These are phyloP conservation scores for Zangia roseola DNA, from an alignment of 768 basidiomycete genomes.

Conservation along the genomic window DNA sequence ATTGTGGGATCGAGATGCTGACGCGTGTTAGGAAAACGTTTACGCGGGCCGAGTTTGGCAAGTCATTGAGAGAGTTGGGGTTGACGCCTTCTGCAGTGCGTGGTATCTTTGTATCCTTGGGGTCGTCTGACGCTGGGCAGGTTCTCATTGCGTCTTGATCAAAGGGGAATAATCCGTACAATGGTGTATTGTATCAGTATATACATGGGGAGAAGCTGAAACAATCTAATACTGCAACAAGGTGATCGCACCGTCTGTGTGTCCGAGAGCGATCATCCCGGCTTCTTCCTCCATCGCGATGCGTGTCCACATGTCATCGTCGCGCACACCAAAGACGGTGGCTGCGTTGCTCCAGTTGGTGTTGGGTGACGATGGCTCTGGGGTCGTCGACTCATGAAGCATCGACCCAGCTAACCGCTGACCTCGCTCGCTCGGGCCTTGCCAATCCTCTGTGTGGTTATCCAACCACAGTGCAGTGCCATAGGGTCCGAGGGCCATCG, in stretches of 20 bases:
- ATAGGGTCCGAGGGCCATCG: constrained; percentile 52
- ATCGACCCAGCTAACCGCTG: constrained; percentile 58
- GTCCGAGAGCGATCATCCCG: constrained; percentile 37
- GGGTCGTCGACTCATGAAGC: not conserved
- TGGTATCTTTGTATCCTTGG: not conserved
- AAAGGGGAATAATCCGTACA: not conserved
- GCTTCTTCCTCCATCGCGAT: constrained; percentile 40
- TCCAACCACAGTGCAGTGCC: constrained; percentile 71
- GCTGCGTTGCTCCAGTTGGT: not conserved
- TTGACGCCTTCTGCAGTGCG: constrained; percentile 82
- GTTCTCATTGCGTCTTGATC: constrained; percentile 50
- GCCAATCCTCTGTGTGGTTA: constrained; percentile 53
- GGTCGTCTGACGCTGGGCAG: constrained; percentile 29
- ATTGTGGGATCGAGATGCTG: not conserved
- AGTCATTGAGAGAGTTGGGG: constrained; percentile 78
- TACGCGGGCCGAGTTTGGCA: constrained; percentile 67
- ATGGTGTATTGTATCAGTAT: not conserved
- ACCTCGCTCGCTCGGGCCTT: constrained; percentile 44
- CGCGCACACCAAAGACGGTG: constrained; percentile 46
- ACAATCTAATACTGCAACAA: constrained; percentile 56
- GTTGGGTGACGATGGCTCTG: not conserved
- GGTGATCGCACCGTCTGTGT: constrained; percentile 44
- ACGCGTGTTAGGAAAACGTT: constrained; percentile 69
- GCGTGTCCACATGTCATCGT: constrained; percentile 48
- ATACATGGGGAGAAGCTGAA: not conserved